These are phyloP conservation scores for Nymphaea thermarum DNA, from an alignment of 164 flowering plant species.

Conservation along the genomic window DNA sequence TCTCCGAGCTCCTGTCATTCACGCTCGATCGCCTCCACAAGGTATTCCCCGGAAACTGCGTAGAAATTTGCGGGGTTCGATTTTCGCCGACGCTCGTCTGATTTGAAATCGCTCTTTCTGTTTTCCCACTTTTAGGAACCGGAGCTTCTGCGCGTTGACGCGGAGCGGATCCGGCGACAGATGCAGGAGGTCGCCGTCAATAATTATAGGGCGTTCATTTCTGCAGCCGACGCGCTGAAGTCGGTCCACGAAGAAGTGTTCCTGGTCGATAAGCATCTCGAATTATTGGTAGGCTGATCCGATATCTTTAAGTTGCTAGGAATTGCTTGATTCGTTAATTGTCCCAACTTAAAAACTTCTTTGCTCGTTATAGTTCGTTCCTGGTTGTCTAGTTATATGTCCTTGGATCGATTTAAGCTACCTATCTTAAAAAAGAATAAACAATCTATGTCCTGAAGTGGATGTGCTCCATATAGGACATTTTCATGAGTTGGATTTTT, in stretches of 20 bases:
- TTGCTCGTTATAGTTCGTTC: not conserved
- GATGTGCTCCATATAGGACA: too few relatives aligned
- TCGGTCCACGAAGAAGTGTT: conserved; percentile 69
- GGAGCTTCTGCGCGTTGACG: conserved; percentile 91
- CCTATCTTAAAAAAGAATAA: too few relatives aligned
- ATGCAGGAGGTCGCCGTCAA: conserved; percentile 98
- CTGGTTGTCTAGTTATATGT: too few relatives aligned
- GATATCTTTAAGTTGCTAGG: not conserved
- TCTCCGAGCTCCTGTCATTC: conserved; percentile 96
- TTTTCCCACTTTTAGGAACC: conserved; percentile 45
- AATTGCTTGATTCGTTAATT: not conserved
- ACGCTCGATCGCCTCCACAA: conserved; percentile 99
- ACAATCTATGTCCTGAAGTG: too few relatives aligned
- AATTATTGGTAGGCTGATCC: conserved; percentile 44
- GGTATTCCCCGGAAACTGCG: conserved; percentile 16
- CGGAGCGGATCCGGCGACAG: conserved; percentile 84
- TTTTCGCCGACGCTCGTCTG: not conserved
- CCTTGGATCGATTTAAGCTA: too few relatives aligned
- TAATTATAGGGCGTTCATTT: conserved; percentile 87
- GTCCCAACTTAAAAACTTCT: not conserved
- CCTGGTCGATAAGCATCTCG: conserved; percentile 73
- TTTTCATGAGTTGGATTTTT: too few relatives aligned
- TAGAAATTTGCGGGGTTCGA: not conserved
- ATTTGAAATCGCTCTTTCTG: not conserved
- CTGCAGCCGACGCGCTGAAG: conserved; percentile 83